Conservation (phyloP, 2,329 filamentous ascomycete genomes). For the Nigrospora sphaerica region DNA sequence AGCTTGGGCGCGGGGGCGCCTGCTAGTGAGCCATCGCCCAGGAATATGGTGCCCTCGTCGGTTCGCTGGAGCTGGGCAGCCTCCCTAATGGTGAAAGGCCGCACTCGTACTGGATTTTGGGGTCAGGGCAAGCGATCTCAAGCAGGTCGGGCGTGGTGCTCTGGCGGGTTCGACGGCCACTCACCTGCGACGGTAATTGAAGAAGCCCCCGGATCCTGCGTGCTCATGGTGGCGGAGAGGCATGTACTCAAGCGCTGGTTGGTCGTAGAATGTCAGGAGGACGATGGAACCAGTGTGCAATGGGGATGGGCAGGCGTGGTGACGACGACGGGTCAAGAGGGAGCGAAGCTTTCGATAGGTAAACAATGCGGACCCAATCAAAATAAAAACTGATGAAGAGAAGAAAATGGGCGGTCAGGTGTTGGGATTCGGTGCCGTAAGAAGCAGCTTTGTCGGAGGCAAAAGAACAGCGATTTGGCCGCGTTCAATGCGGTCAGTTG, state of each 20-base stretch:
- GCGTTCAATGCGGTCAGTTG: background rate
- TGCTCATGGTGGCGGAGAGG: slow-evolving; percentile 19
- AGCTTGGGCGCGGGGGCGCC: slow-evolving; percentile 77
- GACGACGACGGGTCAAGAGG: background rate
- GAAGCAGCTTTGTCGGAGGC: too few species aligned
- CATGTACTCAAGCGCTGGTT: background rate
- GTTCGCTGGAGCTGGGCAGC: slow-evolving; percentile 77
- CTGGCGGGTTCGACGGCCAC: slow-evolving; percentile 8
- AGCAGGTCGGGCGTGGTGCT: background rate
- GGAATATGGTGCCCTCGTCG: slow-evolving; percentile 83
- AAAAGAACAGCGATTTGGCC: too few species aligned
- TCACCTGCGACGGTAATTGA: slow-evolving; percentile 54
- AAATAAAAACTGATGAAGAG: too few species aligned
- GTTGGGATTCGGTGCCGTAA: too few species aligned
- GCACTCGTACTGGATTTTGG: slow-evolving; percentile 50
- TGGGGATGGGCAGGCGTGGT: background rate
- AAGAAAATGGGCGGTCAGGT: too few species aligned
- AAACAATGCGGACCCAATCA: too few species aligned
- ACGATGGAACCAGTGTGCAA: background rate
- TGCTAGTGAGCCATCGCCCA: slow-evolving; percentile 96
- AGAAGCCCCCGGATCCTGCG: slow-evolving; percentile 39
- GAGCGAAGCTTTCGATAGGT: background rate
- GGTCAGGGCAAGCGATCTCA: slow-evolving; percentile 17
- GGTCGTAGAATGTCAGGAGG: background rate
- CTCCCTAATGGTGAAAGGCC: slow-evolving; percentile 79